Evolutionary conservation across 2,329 filamentous ascomycete genomes (phyloP).

Genomic region (Trichoderma cornu-damae): DNA sequence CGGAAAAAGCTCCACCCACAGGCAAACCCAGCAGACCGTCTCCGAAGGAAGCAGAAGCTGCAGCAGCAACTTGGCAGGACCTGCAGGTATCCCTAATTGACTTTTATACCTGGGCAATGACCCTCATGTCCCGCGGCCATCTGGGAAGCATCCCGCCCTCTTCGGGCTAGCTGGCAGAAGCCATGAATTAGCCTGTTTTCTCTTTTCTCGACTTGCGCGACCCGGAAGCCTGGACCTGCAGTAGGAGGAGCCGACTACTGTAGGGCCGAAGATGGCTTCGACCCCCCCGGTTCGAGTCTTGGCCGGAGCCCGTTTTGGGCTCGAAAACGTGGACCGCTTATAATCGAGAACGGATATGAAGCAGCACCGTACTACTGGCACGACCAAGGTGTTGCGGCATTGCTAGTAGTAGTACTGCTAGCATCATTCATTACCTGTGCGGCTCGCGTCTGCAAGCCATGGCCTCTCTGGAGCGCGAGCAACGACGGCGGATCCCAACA

Average conservation of each 20-base stretch:
- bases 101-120: background rate
- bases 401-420: background rate
- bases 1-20: constrained; percentile 7
- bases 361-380: background rate
- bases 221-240: constrained; percentile 17
- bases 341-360: background rate
- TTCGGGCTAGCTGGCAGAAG: background rate
- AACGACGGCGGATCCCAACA: background rate
- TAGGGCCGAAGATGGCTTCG: constrained; percentile 7
- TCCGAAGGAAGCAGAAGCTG: background rate
- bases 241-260: constrained; percentile 17
- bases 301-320: background rate
- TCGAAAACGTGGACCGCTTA: constrained; percentile 8
- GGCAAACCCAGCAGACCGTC: constrained; percentile 1
- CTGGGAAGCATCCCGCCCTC: background rate
- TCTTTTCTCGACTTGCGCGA: constrained; percentile 9
- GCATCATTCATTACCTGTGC: background rate
- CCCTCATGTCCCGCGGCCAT: background rate
- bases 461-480: background rate
- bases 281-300: background rate
- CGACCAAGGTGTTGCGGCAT: too few species aligned
- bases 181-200: constrained; percentile 9
- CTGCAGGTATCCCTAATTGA: background rate
- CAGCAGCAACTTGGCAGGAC: background rate
- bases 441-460: constrained; percentile 5